Evolutionary conservation across 352 stramenopile genomes (phyloP).

Genomic region (Globisporangium megalacanthum): DNA sequence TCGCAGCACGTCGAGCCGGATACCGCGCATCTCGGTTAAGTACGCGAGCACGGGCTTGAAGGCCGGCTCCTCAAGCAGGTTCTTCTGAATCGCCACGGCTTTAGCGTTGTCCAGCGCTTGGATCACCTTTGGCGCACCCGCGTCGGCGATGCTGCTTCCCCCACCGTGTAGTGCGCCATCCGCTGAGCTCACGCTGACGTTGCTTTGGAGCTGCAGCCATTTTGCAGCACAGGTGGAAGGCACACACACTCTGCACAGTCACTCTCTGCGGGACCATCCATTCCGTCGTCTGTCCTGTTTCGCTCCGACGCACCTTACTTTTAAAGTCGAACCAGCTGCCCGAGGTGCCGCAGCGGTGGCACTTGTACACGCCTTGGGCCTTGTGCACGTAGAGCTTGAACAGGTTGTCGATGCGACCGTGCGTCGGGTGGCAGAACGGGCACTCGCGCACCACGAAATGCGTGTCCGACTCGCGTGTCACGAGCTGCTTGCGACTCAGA

Average conservation of each 20-base stretch:
- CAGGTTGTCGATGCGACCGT: slow-evolving; percentile 79
- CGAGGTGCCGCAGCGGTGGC: slow-evolving; percentile 79
- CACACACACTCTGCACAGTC: background rate
- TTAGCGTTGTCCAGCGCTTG: slow-evolving; percentile 79
- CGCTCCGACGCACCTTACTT: slow-evolving; percentile 35
- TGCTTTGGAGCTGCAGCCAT: slow-evolving; percentile 33
- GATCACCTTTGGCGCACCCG: slow-evolving; percentile 57
- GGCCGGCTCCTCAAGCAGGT: slow-evolving; percentile 59
- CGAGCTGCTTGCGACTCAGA: slow-evolving; percentile 67
- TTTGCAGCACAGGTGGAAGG: background rate
- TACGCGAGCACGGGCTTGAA: slow-evolving; percentile 66
- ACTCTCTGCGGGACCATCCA: background rate
- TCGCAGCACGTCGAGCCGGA: slow-evolving; percentile 64
- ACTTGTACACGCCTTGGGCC: slow-evolving; percentile 85
- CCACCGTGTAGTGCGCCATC: slow-evolving; percentile 29
- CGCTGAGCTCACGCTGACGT: slow-evolving; percentile 40
- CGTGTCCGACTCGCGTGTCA: slow-evolving; percentile 58
- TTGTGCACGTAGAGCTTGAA: slow-evolving; percentile 92
- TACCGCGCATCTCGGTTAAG: slow-evolving; percentile 58
- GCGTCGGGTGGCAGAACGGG: slow-evolving; percentile 83
- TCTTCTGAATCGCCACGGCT: slow-evolving; percentile 80
- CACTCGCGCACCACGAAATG: slow-evolving; percentile 82
- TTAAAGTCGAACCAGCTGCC: slow-evolving; percentile 91
- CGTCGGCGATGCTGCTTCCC: slow-evolving; percentile 8
- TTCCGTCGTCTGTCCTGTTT: too few relatives aligned